Percentiles rank a stretch among this genome's conserved stretches.
Conservation (phyloP, 176 grass and related monocot species). For the Cenchrus purpureus region DNA sequence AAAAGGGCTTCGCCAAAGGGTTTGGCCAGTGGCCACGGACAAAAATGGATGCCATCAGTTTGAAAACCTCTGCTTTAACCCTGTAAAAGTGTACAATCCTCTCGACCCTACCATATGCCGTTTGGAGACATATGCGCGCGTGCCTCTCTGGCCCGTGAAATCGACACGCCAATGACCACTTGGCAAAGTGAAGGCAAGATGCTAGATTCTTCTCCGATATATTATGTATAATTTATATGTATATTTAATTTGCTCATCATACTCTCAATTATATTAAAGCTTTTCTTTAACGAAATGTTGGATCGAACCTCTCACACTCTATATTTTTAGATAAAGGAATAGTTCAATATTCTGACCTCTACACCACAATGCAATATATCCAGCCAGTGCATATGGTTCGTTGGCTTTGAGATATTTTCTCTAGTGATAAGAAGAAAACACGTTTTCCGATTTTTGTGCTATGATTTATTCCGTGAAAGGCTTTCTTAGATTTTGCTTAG, state of each 20-base stretch:
- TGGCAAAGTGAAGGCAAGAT: background rate
- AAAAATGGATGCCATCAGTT: background rate
- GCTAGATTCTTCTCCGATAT: background rate
- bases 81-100: background rate
- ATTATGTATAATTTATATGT: background rate
- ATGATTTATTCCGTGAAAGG: too few species aligned
- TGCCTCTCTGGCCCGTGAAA: background rate
- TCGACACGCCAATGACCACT: background rate
- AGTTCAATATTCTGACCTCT: too few species aligned
- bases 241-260: too few species aligned
- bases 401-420: too few species aligned
- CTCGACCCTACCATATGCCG: background rate
- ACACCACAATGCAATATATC: background rate
- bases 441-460: too few species aligned
- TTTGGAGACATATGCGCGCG: background rate
- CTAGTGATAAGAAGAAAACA: too few species aligned
- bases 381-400: too few species aligned
- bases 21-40: constrained; percentile 12
- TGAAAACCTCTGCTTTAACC: background rate
- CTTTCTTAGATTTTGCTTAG: too few species aligned
- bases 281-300: too few species aligned
- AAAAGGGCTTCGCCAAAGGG: background rate
- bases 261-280: too few species aligned
- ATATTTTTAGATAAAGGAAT: too few species aligned
- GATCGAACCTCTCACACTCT: background rate